phyloP scores from a whole-genome alignment of 2,329 filamentous ascomycete species.

The Neofusicoccum sp. region DNA sequence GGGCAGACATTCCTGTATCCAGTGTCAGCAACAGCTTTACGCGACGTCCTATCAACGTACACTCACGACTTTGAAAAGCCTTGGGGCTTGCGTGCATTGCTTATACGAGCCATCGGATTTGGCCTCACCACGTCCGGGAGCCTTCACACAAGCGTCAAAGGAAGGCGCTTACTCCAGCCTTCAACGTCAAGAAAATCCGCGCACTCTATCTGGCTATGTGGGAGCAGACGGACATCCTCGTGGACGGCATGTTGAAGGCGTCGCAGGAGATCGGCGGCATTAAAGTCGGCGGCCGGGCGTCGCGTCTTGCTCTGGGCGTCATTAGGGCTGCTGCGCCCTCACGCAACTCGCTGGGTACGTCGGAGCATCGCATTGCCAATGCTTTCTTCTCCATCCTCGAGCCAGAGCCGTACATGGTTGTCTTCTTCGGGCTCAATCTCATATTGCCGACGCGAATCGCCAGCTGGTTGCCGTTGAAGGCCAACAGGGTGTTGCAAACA shows the following conservation, averaged over 20 bases:
- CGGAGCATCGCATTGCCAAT: conserved; percentile 34
- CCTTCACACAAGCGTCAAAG: conserved; percentile 53
- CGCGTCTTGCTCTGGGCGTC: conserved; percentile 38
- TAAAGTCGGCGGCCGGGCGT: conserved; percentile 37
- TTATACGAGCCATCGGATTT: conserved; percentile 46
- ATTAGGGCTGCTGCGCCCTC: conserved; percentile 39
- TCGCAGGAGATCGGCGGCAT: conserved; percentile 51
- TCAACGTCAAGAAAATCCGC: conserved; percentile 77
- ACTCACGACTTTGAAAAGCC: conserved; percentile 54
- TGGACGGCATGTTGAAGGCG: not conserved
- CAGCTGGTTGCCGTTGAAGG: conserved; percentile 46
- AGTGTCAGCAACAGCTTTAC: conserved; percentile 32
- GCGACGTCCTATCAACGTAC: conserved; percentile 42
- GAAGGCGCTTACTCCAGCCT: conserved; percentile 74
- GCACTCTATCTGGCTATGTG: conserved; percentile 79
- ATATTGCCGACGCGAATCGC: conserved; percentile 40
- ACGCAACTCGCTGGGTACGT: conserved; percentile 34
- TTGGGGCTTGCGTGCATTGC: conserved; percentile 39
- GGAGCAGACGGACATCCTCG: conserved; percentile 34
- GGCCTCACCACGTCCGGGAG: conserved; percentile 48
- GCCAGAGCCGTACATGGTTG: conserved; percentile 31
- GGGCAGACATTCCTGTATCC: conserved; percentile 15
- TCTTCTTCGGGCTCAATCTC: conserved; percentile 35
- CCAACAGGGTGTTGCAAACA: conserved; percentile 45
- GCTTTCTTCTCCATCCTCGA: conserved; percentile 36